These are phyloP conservation scores for Parmelia sp. DNA, from an alignment of 495 filamentous ascomycete species.

Conservation along the genomic window DNA sequence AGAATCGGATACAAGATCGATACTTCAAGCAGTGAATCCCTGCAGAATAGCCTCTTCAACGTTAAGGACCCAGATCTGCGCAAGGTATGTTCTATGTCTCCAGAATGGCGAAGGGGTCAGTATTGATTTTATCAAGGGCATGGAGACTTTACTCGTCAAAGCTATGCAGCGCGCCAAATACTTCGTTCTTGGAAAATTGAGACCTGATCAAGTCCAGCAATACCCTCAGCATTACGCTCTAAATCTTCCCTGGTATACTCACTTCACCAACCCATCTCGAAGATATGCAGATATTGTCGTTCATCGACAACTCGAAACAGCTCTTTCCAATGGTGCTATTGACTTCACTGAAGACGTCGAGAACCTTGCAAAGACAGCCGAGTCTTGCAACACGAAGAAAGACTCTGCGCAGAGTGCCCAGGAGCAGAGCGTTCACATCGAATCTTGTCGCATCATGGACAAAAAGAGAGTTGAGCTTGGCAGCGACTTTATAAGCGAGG, in stretches of 20 bases:
- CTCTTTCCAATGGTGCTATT: conserved; percentile 71
- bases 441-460: conserved; percentile 92
- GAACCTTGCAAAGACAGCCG: conserved; percentile 81
- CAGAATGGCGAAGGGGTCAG: neutral
- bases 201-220: conserved; percentile 70
- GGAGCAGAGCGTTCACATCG: conserved; percentile 98
- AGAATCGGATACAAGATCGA: conserved; percentile 84
- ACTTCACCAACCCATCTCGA: conserved; percentile 92
- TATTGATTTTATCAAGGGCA: conserved; percentile 48
- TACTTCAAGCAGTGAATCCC: conserved; percentile 75
- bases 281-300: conserved; percentile 94
- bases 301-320: conserved; percentile 86
- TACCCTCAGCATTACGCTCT: conserved; percentile 89
- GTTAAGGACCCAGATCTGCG: conserved; percentile 80
- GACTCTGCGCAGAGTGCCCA: conserved; percentile 96
- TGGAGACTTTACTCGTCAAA: conserved; percentile 93
- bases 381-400: conserved; percentile 97
- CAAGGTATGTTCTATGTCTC: conserved; percentile 48
- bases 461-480: conserved; percentile 75
- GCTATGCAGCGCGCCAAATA: conserved; percentile 96
- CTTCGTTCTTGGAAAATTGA: conserved; percentile 68
- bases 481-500: conserved; percentile 92
- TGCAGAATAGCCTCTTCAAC: conserved; percentile 90
- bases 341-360: conserved; percentile 90
- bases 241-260: conserved; percentile 90